Conservation (phyloP, 2,329 filamentous ascomycete species). For the Colletotrichum nymphaeae region DNA sequence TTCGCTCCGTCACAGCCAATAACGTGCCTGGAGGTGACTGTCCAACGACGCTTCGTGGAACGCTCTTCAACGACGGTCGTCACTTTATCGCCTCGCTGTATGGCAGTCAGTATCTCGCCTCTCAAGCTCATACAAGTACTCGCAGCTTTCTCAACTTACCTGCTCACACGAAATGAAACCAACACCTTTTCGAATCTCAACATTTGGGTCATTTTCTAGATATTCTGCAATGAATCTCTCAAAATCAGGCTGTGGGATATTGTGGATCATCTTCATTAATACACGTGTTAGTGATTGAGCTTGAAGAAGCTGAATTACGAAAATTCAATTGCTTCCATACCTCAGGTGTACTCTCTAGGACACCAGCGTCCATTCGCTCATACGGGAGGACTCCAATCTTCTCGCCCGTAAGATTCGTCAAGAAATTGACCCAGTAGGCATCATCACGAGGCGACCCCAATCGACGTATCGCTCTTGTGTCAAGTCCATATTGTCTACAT, state of each 20-base stretch:
- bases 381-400: constrained; percentile 27
- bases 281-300: neutral
- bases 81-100: constrained; percentile 40
- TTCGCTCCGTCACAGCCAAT: constrained; percentile 51
- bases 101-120: no score
- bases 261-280: constrained; percentile 50
- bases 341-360: constrained; percentile 34
- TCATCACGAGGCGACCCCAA: constrained; percentile 26
- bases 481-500: constrained; percentile 33
- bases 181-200: constrained; percentile 45
- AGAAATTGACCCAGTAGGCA: constrained; percentile 34
- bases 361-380: constrained; percentile 32
- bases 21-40: constrained; percentile 45
- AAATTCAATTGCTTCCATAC: neutral
- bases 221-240: constrained; percentile 44
- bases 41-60: constrained; percentile 37
- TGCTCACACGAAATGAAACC: constrained; percentile 48
- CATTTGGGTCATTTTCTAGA: constrained; percentile 41
- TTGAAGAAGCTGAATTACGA: no score
- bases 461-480: constrained; percentile 19
- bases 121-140: no score
- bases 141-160: constrained; percentile 36
- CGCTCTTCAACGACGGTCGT: constrained; percentile 45
- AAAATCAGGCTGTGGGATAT: constrained; percentile 53
- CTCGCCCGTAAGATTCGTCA: constrained; percentile 32